Conservation (phyloP, 805 yeast species). For the Hanseniaspora valbyensis region DNA sequence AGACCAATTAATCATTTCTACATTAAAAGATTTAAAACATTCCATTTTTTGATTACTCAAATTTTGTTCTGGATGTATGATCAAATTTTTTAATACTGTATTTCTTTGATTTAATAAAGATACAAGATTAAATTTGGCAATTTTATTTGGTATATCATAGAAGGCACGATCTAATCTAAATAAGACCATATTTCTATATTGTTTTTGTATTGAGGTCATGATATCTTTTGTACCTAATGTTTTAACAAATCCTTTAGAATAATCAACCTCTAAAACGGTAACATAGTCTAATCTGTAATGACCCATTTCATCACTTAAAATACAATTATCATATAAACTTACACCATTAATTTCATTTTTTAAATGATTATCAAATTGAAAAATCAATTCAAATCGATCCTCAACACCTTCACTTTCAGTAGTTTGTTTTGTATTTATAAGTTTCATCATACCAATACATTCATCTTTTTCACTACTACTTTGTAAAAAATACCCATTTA, state of each 20-base stretch:
- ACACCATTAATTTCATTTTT: constrained; percentile 35
- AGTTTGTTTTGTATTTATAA: constrained; percentile 41
- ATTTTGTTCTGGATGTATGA: not conserved
- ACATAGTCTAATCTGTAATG: constrained; percentile 68
- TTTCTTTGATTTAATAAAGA: constrained; percentile 41
- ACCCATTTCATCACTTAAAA: constrained; percentile 71
- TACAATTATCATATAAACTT: constrained; percentile 47
- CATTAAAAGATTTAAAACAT: constrained; percentile 16
- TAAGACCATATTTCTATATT: constrained; percentile 25
- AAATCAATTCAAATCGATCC: constrained; percentile 18
- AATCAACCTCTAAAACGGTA: constrained; percentile 35
- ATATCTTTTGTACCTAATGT: constrained; percentile 25
- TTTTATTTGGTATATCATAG: constrained; percentile 58
- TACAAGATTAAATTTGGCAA: constrained; percentile 66
- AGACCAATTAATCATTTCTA: constrained; percentile 15
- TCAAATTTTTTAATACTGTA: constrained; percentile 4
- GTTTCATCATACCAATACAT: constrained; percentile 11
- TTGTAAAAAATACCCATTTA: constrained; percentile 9
- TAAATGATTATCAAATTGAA: not conserved
- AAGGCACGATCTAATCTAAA: constrained; percentile 72
- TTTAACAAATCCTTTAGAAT: constrained; percentile 44
- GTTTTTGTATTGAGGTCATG: constrained; percentile 17
- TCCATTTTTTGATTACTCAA: constrained; percentile 1
- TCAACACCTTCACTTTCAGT: constrained; percentile 45
- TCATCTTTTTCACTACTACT: not conserved